phyloP scores from a whole-genome alignment of 108 stramenopile species.

The Ochromonas danica region DNA sequence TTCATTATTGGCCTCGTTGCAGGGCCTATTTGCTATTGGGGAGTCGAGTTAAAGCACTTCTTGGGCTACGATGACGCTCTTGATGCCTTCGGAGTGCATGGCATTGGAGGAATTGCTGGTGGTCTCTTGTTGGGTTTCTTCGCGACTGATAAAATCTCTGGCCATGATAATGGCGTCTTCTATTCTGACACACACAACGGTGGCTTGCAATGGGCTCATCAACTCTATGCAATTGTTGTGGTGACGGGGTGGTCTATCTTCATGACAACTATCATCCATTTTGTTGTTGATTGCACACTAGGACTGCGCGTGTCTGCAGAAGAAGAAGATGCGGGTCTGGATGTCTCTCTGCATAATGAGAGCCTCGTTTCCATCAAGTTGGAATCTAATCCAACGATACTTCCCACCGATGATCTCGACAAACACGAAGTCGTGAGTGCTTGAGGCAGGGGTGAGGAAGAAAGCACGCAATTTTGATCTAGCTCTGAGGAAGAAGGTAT shows the following conservation, averaged over 20 bases:
- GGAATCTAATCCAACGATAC: no score
- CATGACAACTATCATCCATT: not conserved
- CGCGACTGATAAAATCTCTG: no score
- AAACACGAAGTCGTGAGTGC: no score
- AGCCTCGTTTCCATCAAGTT: no score
- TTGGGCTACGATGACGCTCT: constrained; percentile 16
- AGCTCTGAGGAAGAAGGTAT: no score
- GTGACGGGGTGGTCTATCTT: no score
- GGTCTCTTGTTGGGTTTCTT: not conserved
- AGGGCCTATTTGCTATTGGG: not conserved
- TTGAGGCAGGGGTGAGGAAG: no score
- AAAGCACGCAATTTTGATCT: no score
- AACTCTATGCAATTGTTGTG: not conserved
- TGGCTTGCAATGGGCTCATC: not conserved
- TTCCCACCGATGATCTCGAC: no score
- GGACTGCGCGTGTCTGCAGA: not conserved
- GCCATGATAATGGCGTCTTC: no score
- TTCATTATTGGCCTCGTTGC: constrained; percentile 10
- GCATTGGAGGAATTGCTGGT: constrained; percentile 18
- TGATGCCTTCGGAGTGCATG: constrained; percentile 34
- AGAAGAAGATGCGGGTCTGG: not conserved
- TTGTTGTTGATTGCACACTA: not conserved
- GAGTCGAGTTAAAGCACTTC: not conserved
- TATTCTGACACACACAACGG: not conserved
- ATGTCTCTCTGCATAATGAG: no score